phyloP scores from a whole-genome alignment of 805 yeast species.

The Saccharomyces mikatae region DNA sequence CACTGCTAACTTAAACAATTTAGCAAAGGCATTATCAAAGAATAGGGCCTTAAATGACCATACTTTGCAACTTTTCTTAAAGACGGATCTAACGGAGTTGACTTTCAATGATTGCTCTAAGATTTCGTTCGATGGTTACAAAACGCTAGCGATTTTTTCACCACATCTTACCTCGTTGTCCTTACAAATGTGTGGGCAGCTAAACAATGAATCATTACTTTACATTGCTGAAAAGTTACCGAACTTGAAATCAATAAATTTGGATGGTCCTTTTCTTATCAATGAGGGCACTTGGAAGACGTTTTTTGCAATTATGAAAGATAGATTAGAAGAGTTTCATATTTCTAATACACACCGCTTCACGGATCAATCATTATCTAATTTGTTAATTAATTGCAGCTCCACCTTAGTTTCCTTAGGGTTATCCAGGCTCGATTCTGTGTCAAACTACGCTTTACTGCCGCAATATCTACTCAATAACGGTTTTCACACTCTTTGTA shows the following conservation, averaged over 20 bases:
- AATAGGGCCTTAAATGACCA: constrained; percentile 71
- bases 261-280: constrained; percentile 88
- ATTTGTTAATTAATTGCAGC: constrained; percentile 57
- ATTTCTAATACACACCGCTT: constrained; percentile 80
- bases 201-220: constrained; percentile 65
- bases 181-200: constrained; percentile 86
- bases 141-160: constrained; percentile 67
- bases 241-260: constrained; percentile 44
- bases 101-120: constrained; percentile 92
- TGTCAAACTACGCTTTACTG: constrained; percentile 54
- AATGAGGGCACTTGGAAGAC: constrained; percentile 69
- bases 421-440: constrained; percentile 64
- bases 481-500: constrained; percentile 46
- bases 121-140: constrained; percentile 54
- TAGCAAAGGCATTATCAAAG: constrained; percentile 68
- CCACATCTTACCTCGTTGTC: constrained; percentile 62
- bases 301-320: constrained; percentile 55
- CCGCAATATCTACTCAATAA: constrained; percentile 50
- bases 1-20: constrained; percentile 54
- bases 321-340: constrained; percentile 49
- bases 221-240: constrained; percentile 55
- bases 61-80: constrained; percentile 67
- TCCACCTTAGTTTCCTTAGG: constrained; percentile 46
- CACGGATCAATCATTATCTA: constrained; percentile 52
- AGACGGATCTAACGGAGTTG: constrained; percentile 45